A percentile compares a stretch with the other conserved stretches of the same genome.
phyloP scores from a whole-genome alignment of 768 basidiomycete genomes.

The Boletus reticuloceps region DNA sequence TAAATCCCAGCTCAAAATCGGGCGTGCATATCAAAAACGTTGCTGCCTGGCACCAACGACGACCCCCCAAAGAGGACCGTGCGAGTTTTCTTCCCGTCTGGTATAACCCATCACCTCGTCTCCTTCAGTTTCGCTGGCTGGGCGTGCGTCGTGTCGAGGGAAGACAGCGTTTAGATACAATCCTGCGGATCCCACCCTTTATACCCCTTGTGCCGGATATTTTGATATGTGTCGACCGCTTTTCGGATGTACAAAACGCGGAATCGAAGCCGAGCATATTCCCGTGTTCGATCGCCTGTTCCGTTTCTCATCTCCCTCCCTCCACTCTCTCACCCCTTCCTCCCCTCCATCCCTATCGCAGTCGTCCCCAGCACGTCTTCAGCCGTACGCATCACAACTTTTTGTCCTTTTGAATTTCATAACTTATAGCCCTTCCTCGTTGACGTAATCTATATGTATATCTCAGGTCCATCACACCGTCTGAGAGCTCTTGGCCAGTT shows the following conservation, averaged over 20 bases:
- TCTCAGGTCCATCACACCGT: background rate
- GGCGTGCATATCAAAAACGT: conserved; percentile 34
- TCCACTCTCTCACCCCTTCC: background rate
- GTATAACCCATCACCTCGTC: background rate
- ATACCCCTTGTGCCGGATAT: conserved; percentile 12
- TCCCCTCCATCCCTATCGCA: background rate
- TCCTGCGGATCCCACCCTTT: conserved; percentile 11
- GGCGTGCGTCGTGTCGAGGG: background rate
- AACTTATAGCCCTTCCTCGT: background rate
- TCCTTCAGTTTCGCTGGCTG: background rate
- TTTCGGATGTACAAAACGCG: conserved; percentile 15
- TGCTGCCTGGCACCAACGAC: conserved; percentile 12
- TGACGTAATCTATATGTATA: conserved; percentile 1
- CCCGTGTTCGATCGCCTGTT: conserved; percentile 13
- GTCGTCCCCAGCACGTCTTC: no score
- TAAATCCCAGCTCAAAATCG: conserved; percentile 33
- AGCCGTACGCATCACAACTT: no score
- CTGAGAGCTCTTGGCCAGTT: background rate
- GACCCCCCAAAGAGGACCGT: conserved; percentile 19
- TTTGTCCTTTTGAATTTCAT: background rate
- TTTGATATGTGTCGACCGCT: conserved; percentile 16
- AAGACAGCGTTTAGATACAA: background rate
- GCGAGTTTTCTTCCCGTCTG: conserved; percentile 26
- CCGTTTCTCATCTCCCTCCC: conserved; percentile 5
- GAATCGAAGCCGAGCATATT: conserved; percentile 19